phyloP scores from a whole-genome alignment of 2,329 filamentous ascomycete species.

The Fusarium sp. region DNA sequence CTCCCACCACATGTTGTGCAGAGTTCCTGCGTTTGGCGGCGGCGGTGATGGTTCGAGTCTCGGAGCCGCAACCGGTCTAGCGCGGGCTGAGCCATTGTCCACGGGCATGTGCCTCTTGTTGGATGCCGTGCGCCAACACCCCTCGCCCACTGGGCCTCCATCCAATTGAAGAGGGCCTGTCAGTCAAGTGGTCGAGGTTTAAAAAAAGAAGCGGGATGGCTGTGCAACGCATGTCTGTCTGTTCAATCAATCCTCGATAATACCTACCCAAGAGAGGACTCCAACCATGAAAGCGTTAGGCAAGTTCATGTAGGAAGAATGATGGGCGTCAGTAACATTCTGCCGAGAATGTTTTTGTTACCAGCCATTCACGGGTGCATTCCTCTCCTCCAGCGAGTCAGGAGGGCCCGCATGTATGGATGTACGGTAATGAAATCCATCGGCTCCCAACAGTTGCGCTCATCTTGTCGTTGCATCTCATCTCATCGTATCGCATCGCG shows the following conservation, averaged over 20 bases:
- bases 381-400: background rate
- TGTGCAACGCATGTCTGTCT: conserved; percentile 37
- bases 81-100: conserved; percentile 36
- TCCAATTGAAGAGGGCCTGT: conserved; percentile 15
- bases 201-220: conserved; percentile 48
- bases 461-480: background rate
- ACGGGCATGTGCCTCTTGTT: conserved; percentile 35
- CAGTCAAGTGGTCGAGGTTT: conserved; percentile 30
- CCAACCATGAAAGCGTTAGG: background rate
- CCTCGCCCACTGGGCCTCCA: conserved; percentile 6
- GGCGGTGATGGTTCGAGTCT: conserved; percentile 36
- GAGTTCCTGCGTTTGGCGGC: conserved; percentile 42
- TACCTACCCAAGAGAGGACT: background rate
- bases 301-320: background rate
- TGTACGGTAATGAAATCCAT: conserved; percentile 1
- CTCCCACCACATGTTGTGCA: conserved; percentile 38
- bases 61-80: conserved; percentile 37
- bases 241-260: background rate
- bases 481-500: background rate
- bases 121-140: conserved; percentile 29
- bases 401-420: background rate
- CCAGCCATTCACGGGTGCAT: background rate
- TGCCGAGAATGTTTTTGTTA: background rate
- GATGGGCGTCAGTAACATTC: background rate
- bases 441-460: background rate